phyloP scores from a whole-genome alignment of 73 alveolate species.

The Paramecium tetraurelia region DNA sequence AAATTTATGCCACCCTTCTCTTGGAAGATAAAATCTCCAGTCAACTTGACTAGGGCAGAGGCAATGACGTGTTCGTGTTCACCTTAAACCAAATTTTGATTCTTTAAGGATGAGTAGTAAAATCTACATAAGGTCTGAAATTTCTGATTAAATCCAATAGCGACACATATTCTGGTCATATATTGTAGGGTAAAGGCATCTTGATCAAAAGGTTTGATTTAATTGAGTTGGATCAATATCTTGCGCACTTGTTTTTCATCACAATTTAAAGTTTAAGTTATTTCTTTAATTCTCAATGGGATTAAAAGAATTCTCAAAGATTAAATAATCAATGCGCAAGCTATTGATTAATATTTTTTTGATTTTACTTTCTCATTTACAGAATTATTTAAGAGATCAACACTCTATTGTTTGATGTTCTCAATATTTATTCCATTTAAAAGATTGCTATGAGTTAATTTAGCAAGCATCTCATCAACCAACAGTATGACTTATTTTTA shows the following conservation, averaged over 20 bases:
- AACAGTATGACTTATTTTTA: background rate
- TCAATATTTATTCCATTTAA: background rate
- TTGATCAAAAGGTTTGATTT: background rate
- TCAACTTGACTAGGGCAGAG: background rate
- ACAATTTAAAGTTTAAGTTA: background rate
- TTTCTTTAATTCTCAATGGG: background rate
- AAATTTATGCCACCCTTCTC: background rate
- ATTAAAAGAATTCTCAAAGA: background rate
- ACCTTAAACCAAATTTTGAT: background rate
- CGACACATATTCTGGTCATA: background rate
- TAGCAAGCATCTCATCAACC: background rate
- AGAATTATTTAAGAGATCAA: background rate
- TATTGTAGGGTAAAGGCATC: background rate
- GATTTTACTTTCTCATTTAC: background rate
- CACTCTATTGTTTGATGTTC: background rate
- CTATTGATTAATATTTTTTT: conserved; percentile 7
- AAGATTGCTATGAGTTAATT: background rate
- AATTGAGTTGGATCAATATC: background rate
- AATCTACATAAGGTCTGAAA: background rate
- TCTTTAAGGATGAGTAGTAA: background rate
- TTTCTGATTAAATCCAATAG: background rate
- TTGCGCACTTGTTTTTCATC: conserved; percentile 13
- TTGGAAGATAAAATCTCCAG: background rate
- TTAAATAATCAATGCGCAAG: conserved; percentile 7
- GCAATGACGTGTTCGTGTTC: conserved; percentile 16